Evolutionary conservation across 164 flowering plant species (phyloP).

Genomic region (Pachysandra terminalis): DNA sequence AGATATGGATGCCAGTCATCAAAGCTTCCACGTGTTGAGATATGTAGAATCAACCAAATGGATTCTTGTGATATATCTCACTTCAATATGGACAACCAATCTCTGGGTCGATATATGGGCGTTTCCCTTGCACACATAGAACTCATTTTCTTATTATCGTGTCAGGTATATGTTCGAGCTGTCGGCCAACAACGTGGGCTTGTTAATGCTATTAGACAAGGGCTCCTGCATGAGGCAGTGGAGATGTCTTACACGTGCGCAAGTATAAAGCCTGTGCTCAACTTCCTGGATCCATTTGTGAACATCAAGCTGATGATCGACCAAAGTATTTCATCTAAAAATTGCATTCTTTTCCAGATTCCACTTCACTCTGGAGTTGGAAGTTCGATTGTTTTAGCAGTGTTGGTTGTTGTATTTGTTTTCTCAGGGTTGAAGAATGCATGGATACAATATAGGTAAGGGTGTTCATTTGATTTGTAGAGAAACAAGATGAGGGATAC

Average conservation of each 20-base stretch:
- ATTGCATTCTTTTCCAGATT: constrained; percentile 24
- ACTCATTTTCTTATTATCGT: constrained; percentile 1
- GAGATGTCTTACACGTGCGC: constrained; percentile 63
- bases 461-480: constrained; percentile 21
- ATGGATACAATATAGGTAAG: constrained; percentile 17
- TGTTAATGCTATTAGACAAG: constrained; percentile 70
- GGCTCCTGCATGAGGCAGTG: constrained; percentile 47
- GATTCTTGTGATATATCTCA: background rate
- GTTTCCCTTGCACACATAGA: background rate
- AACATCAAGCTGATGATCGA: constrained; percentile 8
- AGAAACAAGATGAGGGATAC: no score
- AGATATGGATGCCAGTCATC: background rate
- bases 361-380: constrained; percentile 16
- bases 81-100: background rate
- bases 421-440: constrained; percentile 18
- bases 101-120: no score
- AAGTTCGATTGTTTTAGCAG: constrained; percentile 21
- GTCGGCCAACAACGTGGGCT: constrained; percentile 55
- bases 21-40: background rate
- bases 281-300: constrained; percentile 1
- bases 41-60: background rate
- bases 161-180: constrained; percentile 71
- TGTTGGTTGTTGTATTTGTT: constrained; percentile 18
- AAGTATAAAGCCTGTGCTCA: constrained; percentile 30
- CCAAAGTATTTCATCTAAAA: constrained; percentile 1